phyloP scores from a whole-genome alignment of 768 basidiomycete genomes.

The Butyriboletus loyo region DNA sequence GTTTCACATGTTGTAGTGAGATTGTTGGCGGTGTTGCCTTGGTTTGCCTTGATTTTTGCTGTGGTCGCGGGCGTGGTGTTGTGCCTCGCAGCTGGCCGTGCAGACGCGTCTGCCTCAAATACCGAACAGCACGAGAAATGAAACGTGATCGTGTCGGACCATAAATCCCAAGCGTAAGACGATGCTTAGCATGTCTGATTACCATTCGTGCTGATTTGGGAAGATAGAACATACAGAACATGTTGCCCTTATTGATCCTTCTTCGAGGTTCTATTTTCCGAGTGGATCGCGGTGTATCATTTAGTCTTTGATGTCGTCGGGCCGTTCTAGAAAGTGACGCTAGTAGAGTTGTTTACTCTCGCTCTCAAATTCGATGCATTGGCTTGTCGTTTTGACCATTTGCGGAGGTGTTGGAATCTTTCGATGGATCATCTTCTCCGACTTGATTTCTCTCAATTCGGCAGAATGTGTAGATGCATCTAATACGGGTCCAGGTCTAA shows the following conservation, averaged over 20 bases:
- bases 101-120: background rate
- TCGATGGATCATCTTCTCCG: background rate
- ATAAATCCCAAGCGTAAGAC: background rate
- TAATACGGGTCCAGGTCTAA: too few relatives aligned
- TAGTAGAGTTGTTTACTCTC: background rate
- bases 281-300: background rate
- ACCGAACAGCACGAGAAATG: background rate
- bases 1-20: slow-evolving; percentile 36
- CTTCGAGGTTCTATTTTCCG: background rate
- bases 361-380: background rate
- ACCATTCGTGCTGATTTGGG: background rate
- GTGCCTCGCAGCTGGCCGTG: slow-evolving; percentile 29
- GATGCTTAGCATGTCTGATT: background rate
- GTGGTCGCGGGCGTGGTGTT: slow-evolving; percentile 35
- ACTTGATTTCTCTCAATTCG: too few relatives aligned
- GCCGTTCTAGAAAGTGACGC: background rate
- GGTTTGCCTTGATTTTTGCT: slow-evolving; percentile 47
- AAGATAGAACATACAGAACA: background rate
- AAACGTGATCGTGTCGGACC: background rate
- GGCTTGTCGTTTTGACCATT: background rate
- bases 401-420: background rate
- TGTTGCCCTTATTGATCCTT: background rate
- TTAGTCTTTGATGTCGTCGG: background rate
- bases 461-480: too few relatives aligned
- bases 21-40: slow-evolving; percentile 49